Evolutionary conservation across 1,284 basidiomycete genomes (phyloP).

Genomic region (Ceratobasidium papillatum): DNA sequence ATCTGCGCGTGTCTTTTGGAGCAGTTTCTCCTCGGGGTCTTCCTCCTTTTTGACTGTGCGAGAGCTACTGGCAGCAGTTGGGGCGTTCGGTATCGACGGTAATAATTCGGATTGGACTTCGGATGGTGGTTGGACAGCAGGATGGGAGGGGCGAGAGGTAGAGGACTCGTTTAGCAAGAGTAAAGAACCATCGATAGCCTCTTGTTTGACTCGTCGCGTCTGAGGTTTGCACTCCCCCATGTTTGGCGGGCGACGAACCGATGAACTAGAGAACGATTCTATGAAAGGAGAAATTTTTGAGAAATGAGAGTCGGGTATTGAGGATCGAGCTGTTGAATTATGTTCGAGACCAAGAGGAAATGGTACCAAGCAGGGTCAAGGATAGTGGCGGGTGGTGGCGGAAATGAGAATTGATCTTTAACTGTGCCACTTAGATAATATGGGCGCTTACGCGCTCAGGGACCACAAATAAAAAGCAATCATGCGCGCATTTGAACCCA

Average conservation of each 20-base stretch:
- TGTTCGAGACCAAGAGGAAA: background rate
- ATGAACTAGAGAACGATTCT: background rate
- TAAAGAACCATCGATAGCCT: background rate
- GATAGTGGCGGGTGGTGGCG: conserved; percentile 19
- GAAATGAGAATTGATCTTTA: background rate
- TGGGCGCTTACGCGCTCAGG: background rate
- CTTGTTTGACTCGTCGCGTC: background rate
- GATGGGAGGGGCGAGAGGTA: background rate
- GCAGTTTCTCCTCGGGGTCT: background rate
- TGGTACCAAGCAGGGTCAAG: background rate
- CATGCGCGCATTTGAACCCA: background rate
- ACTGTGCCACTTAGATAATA: background rate
- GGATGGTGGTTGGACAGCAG: background rate
- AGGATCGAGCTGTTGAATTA: background rate
- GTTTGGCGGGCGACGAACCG: too few relatives aligned
- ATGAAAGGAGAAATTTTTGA: background rate
- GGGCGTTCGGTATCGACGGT: background rate
- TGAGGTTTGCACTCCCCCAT: background rate
- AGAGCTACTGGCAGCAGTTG: background rate
- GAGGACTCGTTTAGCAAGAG: background rate
- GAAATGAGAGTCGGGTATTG: background rate
- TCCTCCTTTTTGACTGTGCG: background rate
- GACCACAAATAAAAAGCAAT: background rate
- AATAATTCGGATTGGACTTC: background rate
- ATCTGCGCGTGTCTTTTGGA: background rate